Base-by-base conservation (phyloP, 139 green algal genomes). In the Edaphochlamys debaryana region DNA sequence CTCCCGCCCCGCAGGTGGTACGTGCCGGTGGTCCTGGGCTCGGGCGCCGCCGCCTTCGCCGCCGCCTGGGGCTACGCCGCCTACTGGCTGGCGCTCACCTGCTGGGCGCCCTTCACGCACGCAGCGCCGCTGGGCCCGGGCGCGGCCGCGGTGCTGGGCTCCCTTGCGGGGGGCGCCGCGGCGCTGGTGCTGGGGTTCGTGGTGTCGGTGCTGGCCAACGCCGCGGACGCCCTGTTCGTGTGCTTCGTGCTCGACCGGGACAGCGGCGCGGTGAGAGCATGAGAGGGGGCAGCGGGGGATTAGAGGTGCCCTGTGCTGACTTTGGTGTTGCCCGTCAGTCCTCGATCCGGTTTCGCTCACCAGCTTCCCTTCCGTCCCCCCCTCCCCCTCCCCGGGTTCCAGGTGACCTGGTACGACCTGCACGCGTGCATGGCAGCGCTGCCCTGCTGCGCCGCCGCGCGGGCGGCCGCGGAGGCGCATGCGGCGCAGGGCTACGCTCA, bases 11-110 rank as follows among this genome's bases (percentile, higher is more conserved):
- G 30, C 75, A 81, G 75, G 75, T 81, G 75, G 75, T 81, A 81
- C 75, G 20, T 81, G 75, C 75, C 75, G 19, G 63, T 81, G 60
- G n/a, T 81, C 17, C 40, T 81, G 40, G 40, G 71, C 75, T 72
- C 60, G 40, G 60, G 60, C 62, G 58, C 60, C 20, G 75, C 60
- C 29, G 58, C 75, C n/a, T 81, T 81, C 40, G 75, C 75, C 15
- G 60, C 75, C 30, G 62, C 75, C 75, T 81, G 75, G 75, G 75
- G 75, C 41, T 81, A 71, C 62, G n/a, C 32, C 30, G 62, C 62
- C 17, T 81, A 72, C 75, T 71, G 40, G 60, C 60, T 81, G 62
- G 75, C 75, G 38, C 15, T 36, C 20, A 6, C 23, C 52, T 58
- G 73, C 73, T 80, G 73, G 73, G 56, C 36, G 56, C 56, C 56